Evolutionary conservation across 371 early-diverging fungal species (phyloP), one percentile per base, ranked within the genome.

Genomic region (Phascolomyces articulosus): DNA sequence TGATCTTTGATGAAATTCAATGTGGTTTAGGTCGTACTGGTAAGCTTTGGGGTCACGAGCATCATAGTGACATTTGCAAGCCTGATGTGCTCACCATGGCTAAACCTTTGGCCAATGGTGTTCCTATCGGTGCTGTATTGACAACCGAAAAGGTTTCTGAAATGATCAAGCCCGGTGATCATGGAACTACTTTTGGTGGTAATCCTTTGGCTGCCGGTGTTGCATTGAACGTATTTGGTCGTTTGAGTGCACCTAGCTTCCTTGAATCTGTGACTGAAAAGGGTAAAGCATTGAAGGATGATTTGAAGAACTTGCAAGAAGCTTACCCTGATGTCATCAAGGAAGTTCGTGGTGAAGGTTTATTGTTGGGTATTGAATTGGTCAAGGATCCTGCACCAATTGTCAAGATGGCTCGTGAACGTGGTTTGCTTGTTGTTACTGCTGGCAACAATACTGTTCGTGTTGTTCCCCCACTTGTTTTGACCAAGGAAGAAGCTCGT

Each of bases 181-280:
- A 98, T 69, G 98, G 98, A 55, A 97, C 98, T 4, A 97, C 96
- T 9, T 97, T 95, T 87, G 98, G 98, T 60, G 98, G 98, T 49
- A 92, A 90, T 67, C 97, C 98, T 13, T 74, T 97, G 44, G 96
- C 93, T 16, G 87, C 94, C 60, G 79, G 74, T 6, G 84, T 79
- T n/a, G 97, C 91, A 20, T 74, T 86, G 23, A 75, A 85, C 38
- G 96, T 95, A 6, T 74, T 93, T 48, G 69, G 70, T n/a, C 86
- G 90, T 58, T 88, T 97, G 62, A 79, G 72, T 58, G 69, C 80
- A 21, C 86, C 90, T 8, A 75, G 73, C 59, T 93, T 96, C 69
- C 80, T 96, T 55, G 69, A 69, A 20, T 82, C 85, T 57, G 95
- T 96, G 20, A 48, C 63, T 7, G 73, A 74, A 40, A 85, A 77